phyloP scores from a whole-genome alignment of 768 basidiomycete species.

The Boletus edulis region DNA sequence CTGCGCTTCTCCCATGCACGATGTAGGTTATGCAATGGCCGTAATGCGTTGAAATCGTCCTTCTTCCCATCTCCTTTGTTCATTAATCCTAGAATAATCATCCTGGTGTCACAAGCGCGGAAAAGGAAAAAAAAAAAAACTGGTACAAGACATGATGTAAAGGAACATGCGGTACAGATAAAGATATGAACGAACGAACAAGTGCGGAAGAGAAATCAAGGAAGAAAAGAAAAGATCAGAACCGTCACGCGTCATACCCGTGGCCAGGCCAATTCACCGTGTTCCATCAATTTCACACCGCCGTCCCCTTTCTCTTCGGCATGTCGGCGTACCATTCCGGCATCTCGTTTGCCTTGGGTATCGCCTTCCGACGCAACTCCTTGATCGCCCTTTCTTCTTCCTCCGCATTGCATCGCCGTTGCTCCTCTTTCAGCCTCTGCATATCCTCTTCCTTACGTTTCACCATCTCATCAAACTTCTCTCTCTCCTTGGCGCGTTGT shows the following conservation, averaged over 20 bases:
- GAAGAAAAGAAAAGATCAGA: constrained; percentile 5
- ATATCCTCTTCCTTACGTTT: constrained; percentile 55
- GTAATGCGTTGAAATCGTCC: constrained; percentile 20
- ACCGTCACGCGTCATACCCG: background rate
- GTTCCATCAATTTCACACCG: constrained; percentile 12
- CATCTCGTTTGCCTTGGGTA: constrained; percentile 68
- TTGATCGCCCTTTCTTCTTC: constrained; percentile 60
- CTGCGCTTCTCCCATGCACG: constrained; percentile 18
- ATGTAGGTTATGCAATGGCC: constrained; percentile 11
- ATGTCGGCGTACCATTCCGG: constrained; percentile 76
- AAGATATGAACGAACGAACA: constrained; percentile 4
- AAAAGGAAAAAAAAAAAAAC: background rate
- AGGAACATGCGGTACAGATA: constrained; percentile 16
- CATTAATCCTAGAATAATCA: constrained; percentile 27
- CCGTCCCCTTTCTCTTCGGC: constrained; percentile 50
- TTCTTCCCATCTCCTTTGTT: constrained; percentile 18
- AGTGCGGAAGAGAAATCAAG: background rate
- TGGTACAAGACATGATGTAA: constrained; percentile 10
- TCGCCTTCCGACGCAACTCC: constrained; percentile 58
- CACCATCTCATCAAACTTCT: constrained; percentile 58
- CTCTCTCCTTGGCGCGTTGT: constrained; percentile 56
- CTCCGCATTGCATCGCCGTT: constrained; percentile 44
- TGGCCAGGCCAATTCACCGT: constrained; percentile 6
- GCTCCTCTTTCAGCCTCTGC: constrained; percentile 45
- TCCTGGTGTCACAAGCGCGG: constrained; percentile 6